Base-by-base conservation (phyloP, 768 basidiomycete genomes). In the Amanita rimosa region DNA sequence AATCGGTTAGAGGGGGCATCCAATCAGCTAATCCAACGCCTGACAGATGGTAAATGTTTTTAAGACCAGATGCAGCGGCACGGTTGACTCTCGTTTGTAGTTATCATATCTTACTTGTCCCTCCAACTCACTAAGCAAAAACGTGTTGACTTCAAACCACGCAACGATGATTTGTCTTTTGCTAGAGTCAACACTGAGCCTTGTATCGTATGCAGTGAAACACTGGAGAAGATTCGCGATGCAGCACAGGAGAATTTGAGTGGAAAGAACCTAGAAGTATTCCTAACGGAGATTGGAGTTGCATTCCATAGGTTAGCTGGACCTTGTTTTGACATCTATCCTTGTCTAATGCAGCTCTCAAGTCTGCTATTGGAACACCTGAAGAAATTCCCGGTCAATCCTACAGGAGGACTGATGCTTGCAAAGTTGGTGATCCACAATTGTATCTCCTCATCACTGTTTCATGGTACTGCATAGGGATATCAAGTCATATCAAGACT, bases 331-430 rank as follows among this genome's bases (percentile, higher is more conserved):
- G 13, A 8, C 21, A 16, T 6, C 36, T 57, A 31, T 51, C 19
- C 36, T 14, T 16, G 19, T 31, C 44, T 52, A 49, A 16, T 16
- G 17, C 22, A 21, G 54, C 42, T 37, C 24, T 55, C 29, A 19
- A 96, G 95, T 51, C 73, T 94, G 10, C 75, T 99, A 5, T 74
- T 99, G 43, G 96, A 98, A 35, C 96, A 99, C 61, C 72, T 96
- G 49, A 85, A 87, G 59, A 97, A 91, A 66, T 98, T 97, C 68
- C 89, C 92, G 2, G 93, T 99, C 46, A 96, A 85, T 55, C 93
- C 94, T 0, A 92, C 93, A 1, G 96, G 96, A 36, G 96, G 95
- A 13, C 70, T 99, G 45, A 95, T 98, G 90, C 82, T 99, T 35
- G 95, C 96, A 19, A 99, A 98, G 93, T 94, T 54, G 52, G 81